A percentile compares a stretch with the other conserved stretches of the same genome.
Evolutionary conservation across 2,329 filamentous ascomycete species (phyloP).

Genomic region (Daldinia sp.): DNA sequence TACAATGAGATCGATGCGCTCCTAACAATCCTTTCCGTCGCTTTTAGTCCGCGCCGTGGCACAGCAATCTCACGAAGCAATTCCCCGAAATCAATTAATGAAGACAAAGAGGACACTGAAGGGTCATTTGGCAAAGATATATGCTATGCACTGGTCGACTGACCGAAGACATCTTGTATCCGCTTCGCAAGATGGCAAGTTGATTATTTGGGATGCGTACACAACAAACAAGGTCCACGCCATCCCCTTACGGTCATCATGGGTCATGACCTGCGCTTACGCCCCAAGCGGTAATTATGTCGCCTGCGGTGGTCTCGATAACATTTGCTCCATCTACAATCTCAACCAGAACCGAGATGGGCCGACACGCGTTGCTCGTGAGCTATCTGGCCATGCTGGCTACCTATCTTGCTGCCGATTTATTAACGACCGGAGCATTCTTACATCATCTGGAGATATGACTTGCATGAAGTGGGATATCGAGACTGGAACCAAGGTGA

Average conservation of each 20-base stretch:
- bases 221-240: constrained; percentile 99
- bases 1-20: constrained; percentile 10
- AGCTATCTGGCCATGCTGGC: constrained; percentile 95
- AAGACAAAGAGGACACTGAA: constrained; percentile 97
- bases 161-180: constrained; percentile 97
- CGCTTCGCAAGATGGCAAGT: constrained; percentile 97
- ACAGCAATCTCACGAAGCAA: constrained; percentile 89
- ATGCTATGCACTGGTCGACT: constrained; percentile 99
- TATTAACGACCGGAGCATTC: constrained; percentile 97
- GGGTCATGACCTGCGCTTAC: constrained; percentile 99
- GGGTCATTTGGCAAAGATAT: constrained; percentile 98
- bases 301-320: constrained; percentile 97
- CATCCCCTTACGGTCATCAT: constrained; percentile 95
- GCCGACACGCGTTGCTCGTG: constrained; percentile 94
- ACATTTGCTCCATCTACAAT: constrained; percentile 99
- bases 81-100: constrained; percentile 93
- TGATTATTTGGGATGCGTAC: constrained; percentile 99
- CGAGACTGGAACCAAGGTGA: constrained; percentile 95
- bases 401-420: constrained; percentile 99
- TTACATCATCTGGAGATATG: constrained; percentile 99
- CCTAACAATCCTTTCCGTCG: constrained; percentile 27
- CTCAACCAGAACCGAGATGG: constrained; percentile 93
- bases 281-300: constrained; percentile 98
- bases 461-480: constrained; percentile 99
- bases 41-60: constrained; percentile 87